Base-by-base conservation (phyloP, 2,329 filamentous ascomycete genomes). In the Fusarium sp. region DNA sequence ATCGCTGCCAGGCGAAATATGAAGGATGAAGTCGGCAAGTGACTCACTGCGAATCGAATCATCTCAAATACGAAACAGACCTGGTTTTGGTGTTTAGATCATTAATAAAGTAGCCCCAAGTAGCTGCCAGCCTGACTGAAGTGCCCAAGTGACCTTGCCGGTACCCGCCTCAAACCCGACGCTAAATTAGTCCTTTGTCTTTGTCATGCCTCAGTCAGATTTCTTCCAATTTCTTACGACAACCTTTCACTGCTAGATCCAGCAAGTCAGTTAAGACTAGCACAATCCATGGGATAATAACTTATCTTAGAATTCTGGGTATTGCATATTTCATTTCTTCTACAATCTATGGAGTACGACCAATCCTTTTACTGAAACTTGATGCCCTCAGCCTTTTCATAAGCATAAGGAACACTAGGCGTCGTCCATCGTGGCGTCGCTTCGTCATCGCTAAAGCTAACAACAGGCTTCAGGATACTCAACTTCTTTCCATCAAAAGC, bases 321-420 rank as follows among this genome's bases (percentile, higher is more conserved):
- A 28, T 50, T 28, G 3, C 5, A 36, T 3, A 8, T 3, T 28
- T 11, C 4, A 6, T 4, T 0, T 14, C 4, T n/a, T n/a, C 6
- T 14, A 10, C 5, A 24, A 24, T 10, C 8, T 24, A 11, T 4
- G 24, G 24, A 24, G 24, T 24, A 24, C 2, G 3, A n/a, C 2
- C 6, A 18, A 18, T 18, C 4, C 9, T 18, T 36, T 24, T 17
- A 69, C 20, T 30, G 11, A 8, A 71, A 71, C n/a, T 24, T 32
- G 6, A 50, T 58, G 15, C 30, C 55, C 38, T 72, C 39, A 9
- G 69, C 68, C 10, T 71, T 63, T 14, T 71, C 55, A 41, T 68
- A 20, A 2, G 67, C 69, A 48, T 71, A 68, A 18, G 68, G 69
- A 5, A 72, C 55, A 63, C 68, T 71, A 8, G 68, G 62, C 6